These are phyloP conservation scores for Tylopilus rubrobrunneus DNA, from an alignment of 768 basidiomycete genomes.

Conservation along the genomic window DNA sequence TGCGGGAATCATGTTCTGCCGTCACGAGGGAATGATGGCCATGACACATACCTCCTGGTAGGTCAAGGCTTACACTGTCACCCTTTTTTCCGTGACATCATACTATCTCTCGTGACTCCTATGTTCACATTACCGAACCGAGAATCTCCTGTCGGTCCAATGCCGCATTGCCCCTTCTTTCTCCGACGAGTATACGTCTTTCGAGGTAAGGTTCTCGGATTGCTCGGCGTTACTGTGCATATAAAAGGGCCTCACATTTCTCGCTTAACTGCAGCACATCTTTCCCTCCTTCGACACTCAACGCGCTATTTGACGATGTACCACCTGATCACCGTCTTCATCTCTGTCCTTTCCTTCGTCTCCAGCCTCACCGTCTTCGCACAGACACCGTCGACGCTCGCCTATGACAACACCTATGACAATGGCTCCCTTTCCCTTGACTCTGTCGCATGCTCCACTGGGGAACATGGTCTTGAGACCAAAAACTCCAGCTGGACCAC, in stretches of 20 bases:
- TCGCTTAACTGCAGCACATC: neutral
- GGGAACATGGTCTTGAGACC: slow-evolving; percentile 33
- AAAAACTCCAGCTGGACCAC: slow-evolving; percentile 30
- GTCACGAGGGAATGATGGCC: neutral
- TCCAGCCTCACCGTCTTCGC: slow-evolving; percentile 19
- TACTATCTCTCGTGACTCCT: neutral
- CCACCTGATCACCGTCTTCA: slow-evolving; percentile 14
- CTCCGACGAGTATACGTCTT: neutral
- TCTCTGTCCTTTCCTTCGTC: slow-evolving; percentile 10
- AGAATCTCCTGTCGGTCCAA: neutral
- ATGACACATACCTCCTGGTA: neutral
- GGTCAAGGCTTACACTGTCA: neutral
- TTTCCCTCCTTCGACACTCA: neutral
- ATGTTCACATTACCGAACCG: neutral
- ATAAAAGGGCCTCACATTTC: slow-evolving; percentile 17
- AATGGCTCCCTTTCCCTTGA: slow-evolving; percentile 23
- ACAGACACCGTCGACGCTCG: slow-evolving; percentile 25
- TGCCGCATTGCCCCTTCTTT: neutral
- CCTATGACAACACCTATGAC: slow-evolving; percentile 39
- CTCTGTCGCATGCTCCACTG: slow-evolving; percentile 37
- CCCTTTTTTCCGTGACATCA: neutral
- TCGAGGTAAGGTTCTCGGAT: neutral
- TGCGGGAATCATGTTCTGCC: neutral
- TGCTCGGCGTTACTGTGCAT: neutral
- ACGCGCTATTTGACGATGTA: slow-evolving; percentile 22